Evolutionary conservation across 495 filamentous ascomycete species (phyloP).

Genomic region (Lepidopterella palustris): DNA sequence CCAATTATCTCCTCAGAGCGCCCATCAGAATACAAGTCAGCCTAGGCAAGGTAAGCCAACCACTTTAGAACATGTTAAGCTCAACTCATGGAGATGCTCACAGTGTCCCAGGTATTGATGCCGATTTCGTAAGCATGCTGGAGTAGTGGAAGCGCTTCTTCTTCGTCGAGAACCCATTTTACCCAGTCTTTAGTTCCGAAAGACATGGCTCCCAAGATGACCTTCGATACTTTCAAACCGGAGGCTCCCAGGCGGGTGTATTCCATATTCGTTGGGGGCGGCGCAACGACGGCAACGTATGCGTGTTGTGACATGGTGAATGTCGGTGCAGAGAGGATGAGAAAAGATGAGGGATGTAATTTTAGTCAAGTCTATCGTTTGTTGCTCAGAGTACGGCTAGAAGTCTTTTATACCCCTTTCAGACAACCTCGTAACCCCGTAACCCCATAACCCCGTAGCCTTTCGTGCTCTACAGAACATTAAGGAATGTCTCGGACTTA

Average conservation of each 20-base stretch:
- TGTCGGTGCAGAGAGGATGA: too few species aligned
- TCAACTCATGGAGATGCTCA: not conserved
- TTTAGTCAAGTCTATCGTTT: too few species aligned
- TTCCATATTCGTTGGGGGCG: too few species aligned
- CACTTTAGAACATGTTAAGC: conserved; percentile 36
- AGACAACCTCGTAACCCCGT: too few species aligned
- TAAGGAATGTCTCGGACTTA: too few species aligned
- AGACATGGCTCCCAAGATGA: conserved; percentile 45
- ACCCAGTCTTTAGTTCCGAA: conserved; percentile 32
- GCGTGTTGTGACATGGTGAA: too few species aligned
- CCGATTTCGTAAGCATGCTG: conserved; percentile 47
- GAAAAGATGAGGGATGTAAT: too few species aligned
- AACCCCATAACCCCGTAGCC: too few species aligned
- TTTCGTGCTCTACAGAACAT: too few species aligned
- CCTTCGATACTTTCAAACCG: conserved; percentile 43
- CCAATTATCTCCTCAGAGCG: conserved; percentile 43
- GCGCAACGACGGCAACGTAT: too few species aligned
- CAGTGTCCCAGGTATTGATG: conserved; percentile 27
- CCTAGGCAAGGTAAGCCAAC: conserved; percentile 14
- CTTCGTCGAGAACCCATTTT: conserved; percentile 44
- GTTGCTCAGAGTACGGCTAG: too few species aligned
- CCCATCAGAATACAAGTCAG: conserved; percentile 42
- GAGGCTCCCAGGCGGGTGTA: conserved; percentile 37
- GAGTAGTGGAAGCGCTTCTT: conserved; percentile 37
- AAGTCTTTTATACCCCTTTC: too few species aligned